Conservation (phyloP, 1,139 yeast species). For the Diutina sp. region DNA sequence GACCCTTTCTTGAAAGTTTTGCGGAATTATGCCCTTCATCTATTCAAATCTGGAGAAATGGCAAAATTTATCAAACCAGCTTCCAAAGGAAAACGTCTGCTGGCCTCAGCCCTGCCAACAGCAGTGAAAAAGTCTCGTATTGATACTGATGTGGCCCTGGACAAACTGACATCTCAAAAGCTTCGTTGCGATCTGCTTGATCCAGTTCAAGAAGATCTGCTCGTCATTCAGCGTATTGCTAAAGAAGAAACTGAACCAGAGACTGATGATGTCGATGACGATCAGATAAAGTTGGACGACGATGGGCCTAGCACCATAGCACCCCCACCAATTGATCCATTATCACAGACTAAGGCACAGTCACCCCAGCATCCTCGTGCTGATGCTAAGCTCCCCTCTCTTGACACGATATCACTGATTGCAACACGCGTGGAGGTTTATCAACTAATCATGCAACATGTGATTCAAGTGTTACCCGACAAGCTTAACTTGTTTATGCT, state of each 20-base stretch:
- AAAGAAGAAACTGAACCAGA: not conserved
- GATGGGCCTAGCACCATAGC: not conserved
- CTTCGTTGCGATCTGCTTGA: not conserved
- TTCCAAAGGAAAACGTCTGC: not conserved
- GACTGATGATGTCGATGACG: slow-evolving; percentile 6
- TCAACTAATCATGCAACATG: not conserved
- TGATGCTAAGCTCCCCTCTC: not conserved
- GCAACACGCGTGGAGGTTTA: not conserved
- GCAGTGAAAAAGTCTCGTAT: not conserved
- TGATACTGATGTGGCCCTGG: not conserved
- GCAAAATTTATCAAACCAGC: slow-evolving; percentile 13
- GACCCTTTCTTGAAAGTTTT: slow-evolving; percentile 29
- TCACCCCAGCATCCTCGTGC: not conserved
- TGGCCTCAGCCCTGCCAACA: not conserved
- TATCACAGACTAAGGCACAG: not conserved
- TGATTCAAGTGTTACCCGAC: not conserved
- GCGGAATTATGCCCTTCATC: slow-evolving; percentile 22
- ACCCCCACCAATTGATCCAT: not conserved
- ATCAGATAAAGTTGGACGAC: not conserved
- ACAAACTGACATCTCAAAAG: not conserved
- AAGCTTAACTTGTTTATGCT: slow-evolving; percentile 1
- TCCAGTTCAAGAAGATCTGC: not conserved
- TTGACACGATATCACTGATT: not conserved
- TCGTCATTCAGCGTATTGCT: not conserved
- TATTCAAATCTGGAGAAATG: slow-evolving; percentile 25